Conservation (phyloP, 1,284 basidiomycete species). For the Tylopilus sp. region DNA sequence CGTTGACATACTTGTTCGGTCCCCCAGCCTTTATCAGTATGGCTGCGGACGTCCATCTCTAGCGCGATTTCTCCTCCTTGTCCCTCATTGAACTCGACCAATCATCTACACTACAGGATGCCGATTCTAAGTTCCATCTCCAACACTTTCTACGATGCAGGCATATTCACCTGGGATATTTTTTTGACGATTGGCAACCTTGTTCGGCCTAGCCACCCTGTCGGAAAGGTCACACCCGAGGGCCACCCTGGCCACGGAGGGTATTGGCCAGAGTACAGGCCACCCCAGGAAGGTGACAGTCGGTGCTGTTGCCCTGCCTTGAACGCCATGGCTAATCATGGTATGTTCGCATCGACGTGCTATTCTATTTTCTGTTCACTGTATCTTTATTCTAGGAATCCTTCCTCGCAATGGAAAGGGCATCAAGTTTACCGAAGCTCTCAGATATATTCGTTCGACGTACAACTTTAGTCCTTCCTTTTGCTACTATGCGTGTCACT, state of each 20-base stretch:
- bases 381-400: slow-evolving; percentile 50
- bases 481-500: slow-evolving; percentile 58
- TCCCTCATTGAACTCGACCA: background rate
- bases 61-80: background rate
- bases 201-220: slow-evolving; percentile 46
- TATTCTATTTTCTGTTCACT: background rate
- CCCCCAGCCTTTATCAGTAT: slow-evolving; percentile 10
- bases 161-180: slow-evolving; percentile 52
- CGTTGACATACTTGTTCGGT: background rate
- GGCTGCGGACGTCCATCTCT: background rate
- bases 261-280: slow-evolving; percentile 64
- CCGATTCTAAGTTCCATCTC: slow-evolving; percentile 11
- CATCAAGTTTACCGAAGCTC: slow-evolving; percentile 59
- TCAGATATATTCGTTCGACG: slow-evolving; percentile 43
- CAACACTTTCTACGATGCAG: slow-evolving; percentile 9
- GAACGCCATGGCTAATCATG: slow-evolving; percentile 74
- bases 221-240: slow-evolving; percentile 52
- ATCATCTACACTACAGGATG: slow-evolving; percentile 12
- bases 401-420: slow-evolving; percentile 62
- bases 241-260: slow-evolving; percentile 59
- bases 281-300: slow-evolving; percentile 61
- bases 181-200: slow-evolving; percentile 55
- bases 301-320: slow-evolving; percentile 67
- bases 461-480: slow-evolving; percentile 70
- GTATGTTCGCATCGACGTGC: slow-evolving; percentile 38